A percentile compares a stretch with the other conserved stretches of the same genome.
Conservation (phyloP, 352 stramenopile genomes). For the Aphanomyces stellatus region DNA sequence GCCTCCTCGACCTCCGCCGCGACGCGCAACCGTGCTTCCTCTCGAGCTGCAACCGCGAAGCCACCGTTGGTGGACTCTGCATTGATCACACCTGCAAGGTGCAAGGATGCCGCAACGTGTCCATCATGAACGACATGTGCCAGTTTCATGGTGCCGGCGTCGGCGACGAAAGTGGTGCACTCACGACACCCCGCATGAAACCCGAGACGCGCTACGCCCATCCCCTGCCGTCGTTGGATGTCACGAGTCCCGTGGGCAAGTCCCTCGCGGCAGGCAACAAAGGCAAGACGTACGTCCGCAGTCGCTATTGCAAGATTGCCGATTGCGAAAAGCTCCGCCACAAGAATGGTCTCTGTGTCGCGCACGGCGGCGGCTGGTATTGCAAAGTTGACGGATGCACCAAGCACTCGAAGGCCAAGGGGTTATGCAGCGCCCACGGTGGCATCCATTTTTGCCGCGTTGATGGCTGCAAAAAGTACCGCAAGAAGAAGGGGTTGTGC, state of each 20-base stretch:
- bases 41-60: conserved; percentile 12
- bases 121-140: conserved; percentile 8
- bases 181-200: conserved; percentile 15
- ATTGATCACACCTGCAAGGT: conserved; percentile 10
- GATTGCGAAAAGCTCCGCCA: conserved; percentile 19
- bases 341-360: conserved; percentile 43
- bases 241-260: conserved; percentile 5
- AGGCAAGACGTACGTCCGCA: conserved; percentile 12
- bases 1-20: conserved; percentile 10
- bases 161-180: neutral
- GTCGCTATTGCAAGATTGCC: conserved; percentile 16
- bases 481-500: conserved; percentile 21
- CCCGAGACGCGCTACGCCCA: neutral
- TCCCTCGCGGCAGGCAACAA: neutral
- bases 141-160: conserved; percentile 6
- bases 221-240: neutral
- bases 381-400: conserved; percentile 52
- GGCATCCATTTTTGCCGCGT: conserved; percentile 65
- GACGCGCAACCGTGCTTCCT: conserved; percentile 19
- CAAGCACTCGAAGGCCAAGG: conserved; percentile 74
- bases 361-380: conserved; percentile 56
- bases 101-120: conserved; percentile 10
- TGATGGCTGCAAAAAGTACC: conserved; percentile 61
- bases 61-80: conserved; percentile 11
- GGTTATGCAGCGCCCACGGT: conserved; percentile 63